These are phyloP conservation scores for Microthyrium microscopicum DNA, from an alignment of 2,329 filamentous ascomycete species.

Conservation along the genomic window DNA sequence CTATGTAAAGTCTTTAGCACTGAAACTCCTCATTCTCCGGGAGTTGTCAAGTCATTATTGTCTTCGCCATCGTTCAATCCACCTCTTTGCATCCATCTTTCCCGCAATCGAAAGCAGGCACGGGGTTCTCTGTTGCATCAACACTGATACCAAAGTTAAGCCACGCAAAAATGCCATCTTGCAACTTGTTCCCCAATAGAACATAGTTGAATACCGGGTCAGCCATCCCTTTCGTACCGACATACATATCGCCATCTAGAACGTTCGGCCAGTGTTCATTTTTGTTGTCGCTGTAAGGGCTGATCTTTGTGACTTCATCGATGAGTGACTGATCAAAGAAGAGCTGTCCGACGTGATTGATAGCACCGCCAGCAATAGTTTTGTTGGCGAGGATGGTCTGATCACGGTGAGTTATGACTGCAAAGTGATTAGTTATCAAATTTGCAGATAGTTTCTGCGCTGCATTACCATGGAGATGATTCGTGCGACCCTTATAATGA, in stretches of 20 bases:
- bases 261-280: constrained; percentile 31
- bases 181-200: constrained; percentile 31
- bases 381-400: constrained; percentile 29
- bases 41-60: no score
- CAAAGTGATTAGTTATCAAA: neutral
- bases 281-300: constrained; percentile 29
- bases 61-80: no score
- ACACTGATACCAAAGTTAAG: constrained; percentile 5
- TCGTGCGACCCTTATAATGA: constrained; percentile 24
- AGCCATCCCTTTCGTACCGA: constrained; percentile 33
- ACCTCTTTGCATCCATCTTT: no score
- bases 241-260: constrained; percentile 32
- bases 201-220: constrained; percentile 44
- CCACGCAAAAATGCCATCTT: constrained; percentile 8
- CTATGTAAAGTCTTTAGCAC: no score
- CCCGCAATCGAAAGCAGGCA: neutral
- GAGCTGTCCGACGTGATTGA: constrained; percentile 47
- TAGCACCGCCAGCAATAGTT: constrained; percentile 31
- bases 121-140: neutral
- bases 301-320: constrained; percentile 28
- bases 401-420: constrained; percentile 19
- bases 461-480: constrained; percentile 8
- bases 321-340: constrained; percentile 48
- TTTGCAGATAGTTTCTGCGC: no score
- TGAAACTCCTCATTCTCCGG: no score